Evolutionary conservation across 768 basidiomycete genomes (phyloP), one percentile per base, ranked within the genome.

Genomic region (Inosperma sp.): DNA sequence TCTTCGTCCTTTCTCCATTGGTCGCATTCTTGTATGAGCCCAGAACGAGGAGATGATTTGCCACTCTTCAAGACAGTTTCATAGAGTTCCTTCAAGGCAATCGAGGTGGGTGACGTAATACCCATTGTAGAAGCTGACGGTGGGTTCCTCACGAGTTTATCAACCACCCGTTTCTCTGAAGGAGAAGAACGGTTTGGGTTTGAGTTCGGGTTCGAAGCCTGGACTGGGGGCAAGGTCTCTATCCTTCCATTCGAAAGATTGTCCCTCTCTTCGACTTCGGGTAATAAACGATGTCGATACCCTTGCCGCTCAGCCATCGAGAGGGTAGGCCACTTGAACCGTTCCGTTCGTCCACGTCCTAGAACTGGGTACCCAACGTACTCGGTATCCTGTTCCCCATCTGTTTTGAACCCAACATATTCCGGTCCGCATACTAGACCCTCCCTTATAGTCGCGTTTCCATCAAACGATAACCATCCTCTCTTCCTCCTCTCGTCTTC

Each of bases 1-100:
- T 43, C 6, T 30, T 44, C 17, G 43, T 44, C 69, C 25, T 70
- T 60, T 49, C 74, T 75, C 39, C 80, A 59, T 27, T 81, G 75
- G 8, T 70, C 74, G 7, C 78, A 74, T 43, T 77, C 10, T 5
- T 19, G 39, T 13, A 41, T 19, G n/a, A 14, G 4, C 17, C 23
- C 34, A 40, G 22, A 7, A 16, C 13, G 12, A 19, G 30, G 16
- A 27, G 23, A 10, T 27, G 17, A 31, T 4, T 29, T 19, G 9
- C 37, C 50, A 19, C 17, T 22, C 21, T 25, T 35, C n/a, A 44
- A 51, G 34, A 51, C 41, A 14, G 42, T 31, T 4, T 51, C 50
- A 27, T 51, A 51, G 8, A 44, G 41, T n/a, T 51, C 50, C 17
- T 19, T 42, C n/a, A 51, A 33, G 14, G 50, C 50, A 34, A 51